Evolutionary conservation across 352 stramenopile genomes (phyloP).

Genomic region (Pythium phragmitis): DNA sequence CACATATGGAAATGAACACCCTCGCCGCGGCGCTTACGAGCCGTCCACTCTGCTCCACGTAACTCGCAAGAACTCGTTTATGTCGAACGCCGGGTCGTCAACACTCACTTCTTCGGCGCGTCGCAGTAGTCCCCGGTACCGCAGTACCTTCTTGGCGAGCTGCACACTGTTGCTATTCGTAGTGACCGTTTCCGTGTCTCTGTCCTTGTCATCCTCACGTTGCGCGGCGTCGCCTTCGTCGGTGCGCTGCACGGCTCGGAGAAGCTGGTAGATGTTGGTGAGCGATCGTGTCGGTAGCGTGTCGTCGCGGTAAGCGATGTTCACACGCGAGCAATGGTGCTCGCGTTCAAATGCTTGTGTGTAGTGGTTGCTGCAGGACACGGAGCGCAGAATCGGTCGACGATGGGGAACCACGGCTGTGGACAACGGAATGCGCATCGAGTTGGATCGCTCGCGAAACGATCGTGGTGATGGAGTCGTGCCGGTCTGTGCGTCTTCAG

Average conservation of each 20-base stretch:
- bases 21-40: neutral
- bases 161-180: neutral
- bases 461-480: too few species aligned
- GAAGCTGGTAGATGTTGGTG: neutral
- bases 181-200: neutral
- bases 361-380: neutral
- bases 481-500: too few species aligned
- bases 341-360: neutral
- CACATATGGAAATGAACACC: neutral
- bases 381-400: neutral
- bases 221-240: neutral
- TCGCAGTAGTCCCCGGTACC: neutral
- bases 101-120: conserved; percentile 1
- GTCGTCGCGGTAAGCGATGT: neutral
- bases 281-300: neutral
- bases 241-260: neutral
- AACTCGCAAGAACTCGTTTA: conserved; percentile 2
- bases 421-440: too few species aligned
- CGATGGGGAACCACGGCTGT: too few species aligned
- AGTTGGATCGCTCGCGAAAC: too few species aligned
- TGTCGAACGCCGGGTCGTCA: conserved; percentile 4
- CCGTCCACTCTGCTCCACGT: conserved; percentile 4
- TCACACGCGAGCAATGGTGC: neutral
- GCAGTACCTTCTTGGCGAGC: conserved; percentile 3
- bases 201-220: neutral